phyloP scores from a whole-genome alignment of 1,284 basidiomycete genomes.

The Wallemia ichthyophaga region DNA sequence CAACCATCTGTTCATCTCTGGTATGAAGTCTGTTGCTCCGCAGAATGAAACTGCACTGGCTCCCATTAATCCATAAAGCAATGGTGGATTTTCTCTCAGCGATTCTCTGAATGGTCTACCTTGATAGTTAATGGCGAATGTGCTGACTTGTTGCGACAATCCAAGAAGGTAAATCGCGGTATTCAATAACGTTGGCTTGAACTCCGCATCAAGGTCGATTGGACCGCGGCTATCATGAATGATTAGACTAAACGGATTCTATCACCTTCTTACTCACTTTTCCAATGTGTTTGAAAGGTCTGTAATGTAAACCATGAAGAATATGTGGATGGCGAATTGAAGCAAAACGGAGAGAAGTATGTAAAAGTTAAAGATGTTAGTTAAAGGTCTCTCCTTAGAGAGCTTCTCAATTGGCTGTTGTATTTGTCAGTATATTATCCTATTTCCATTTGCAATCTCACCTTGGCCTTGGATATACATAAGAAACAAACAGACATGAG shows the following conservation, averaged over 20 bases:
- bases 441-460: slow-evolving; percentile 14
- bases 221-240: slow-evolving; percentile 27
- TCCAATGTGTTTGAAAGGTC: slow-evolving; percentile 43
- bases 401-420: slow-evolving; percentile 64
- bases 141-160: slow-evolving; percentile 79
- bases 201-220: slow-evolving; percentile 78
- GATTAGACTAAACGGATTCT: slow-evolving; percentile 1
- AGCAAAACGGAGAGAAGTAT: slow-evolving; percentile 62
- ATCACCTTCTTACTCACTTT: slow-evolving; percentile 24
- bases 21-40: slow-evolving; percentile 75
- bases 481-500: slow-evolving; percentile 91
- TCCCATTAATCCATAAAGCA: slow-evolving; percentile 69
- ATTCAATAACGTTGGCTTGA: slow-evolving; percentile 69
- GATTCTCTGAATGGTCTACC: slow-evolving; percentile 88
- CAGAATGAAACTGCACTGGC: slow-evolving; percentile 65
- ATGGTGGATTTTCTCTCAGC: slow-evolving; percentile 62
- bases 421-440: background rate
- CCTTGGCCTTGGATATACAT: slow-evolving; percentile 87
- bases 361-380: slow-evolving; percentile 86
- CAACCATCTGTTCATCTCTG: slow-evolving; percentile 84
- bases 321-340: slow-evolving; percentile 75
- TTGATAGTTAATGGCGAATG: slow-evolving; percentile 89
- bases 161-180: slow-evolving; percentile 80
- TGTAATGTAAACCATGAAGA: slow-evolving; percentile 65
- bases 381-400: slow-evolving; percentile 59